A percentile compares a stretch with the other conserved stretches of the same genome.
These are phyloP conservation scores for Ceratobasidium sp. DNA, from an alignment of 1,284 basidiomycete species.

Conservation along the genomic window DNA sequence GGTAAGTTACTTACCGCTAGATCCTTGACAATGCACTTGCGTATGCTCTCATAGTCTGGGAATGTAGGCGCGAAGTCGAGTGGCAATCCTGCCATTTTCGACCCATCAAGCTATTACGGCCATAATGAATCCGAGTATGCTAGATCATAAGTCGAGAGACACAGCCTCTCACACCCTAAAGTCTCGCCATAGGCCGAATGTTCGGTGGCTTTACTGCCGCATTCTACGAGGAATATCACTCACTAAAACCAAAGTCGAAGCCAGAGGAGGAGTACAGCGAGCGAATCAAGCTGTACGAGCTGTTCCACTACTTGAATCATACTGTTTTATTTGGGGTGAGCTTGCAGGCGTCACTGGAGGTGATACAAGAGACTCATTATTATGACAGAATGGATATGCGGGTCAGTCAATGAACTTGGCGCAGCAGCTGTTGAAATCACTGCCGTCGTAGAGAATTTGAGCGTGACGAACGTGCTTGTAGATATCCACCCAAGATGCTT, in stretches of 20 bases:
- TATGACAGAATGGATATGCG: constrained; percentile 11
- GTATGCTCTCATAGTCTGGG: constrained; percentile 60
- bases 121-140: constrained; percentile 88
- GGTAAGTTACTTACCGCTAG: constrained; percentile 54
- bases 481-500: too few relatives aligned
- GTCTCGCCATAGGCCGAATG: constrained; percentile 81
- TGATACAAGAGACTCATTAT: background rate
- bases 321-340: constrained; percentile 71
- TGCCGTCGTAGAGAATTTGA: background rate
- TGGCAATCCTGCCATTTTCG: constrained; percentile 70
- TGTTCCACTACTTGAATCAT: constrained; percentile 89
- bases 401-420: constrained; percentile 13
- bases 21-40: background rate
- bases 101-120: constrained; percentile 83
- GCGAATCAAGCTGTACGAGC: constrained; percentile 75
- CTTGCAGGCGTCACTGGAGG: constrained; percentile 45
- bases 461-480: too few relatives aligned
- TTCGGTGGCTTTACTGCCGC: constrained; percentile 78
- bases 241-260: constrained; percentile 68
- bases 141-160: constrained; percentile 31
- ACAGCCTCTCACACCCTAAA: constrained; percentile 45
- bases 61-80: constrained; percentile 66
- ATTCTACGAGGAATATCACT: constrained; percentile 79
- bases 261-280: constrained; percentile 73
- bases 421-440: constrained; percentile 14